Evolutionary conservation across 306 rosid genomes (phyloP).

Genomic region (Lotus japonicus): DNA sequence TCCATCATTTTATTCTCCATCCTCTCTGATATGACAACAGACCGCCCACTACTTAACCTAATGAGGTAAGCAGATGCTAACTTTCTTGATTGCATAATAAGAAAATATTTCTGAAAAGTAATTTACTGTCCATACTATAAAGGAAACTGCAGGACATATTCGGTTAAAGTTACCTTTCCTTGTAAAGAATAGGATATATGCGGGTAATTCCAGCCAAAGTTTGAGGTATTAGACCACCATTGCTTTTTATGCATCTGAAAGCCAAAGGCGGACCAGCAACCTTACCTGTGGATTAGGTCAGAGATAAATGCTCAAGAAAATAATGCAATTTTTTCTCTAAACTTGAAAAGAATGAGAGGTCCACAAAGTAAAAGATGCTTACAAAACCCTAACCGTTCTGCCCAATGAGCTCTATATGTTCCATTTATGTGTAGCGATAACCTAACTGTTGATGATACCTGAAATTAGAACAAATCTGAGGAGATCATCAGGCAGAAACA

Average conservation of each 20-base stretch:
- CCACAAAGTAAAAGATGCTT: slow-evolving; percentile 27
- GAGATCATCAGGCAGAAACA: slow-evolving; percentile 3
- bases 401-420: slow-evolving; percentile 92
- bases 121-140: background rate
- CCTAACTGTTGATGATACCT: slow-evolving; percentile 57
- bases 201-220: slow-evolving; percentile 78
- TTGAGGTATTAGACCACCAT: slow-evolving; percentile 76
- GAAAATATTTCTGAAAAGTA: slow-evolving; percentile 4
- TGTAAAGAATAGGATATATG: slow-evolving; percentile 78
- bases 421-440: slow-evolving; percentile 81
- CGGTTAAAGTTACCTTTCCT: slow-evolving; percentile 56
- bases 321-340: slow-evolving; percentile 7
- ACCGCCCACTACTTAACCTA: slow-evolving; percentile 65
- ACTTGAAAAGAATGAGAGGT: slow-evolving; percentile 16
- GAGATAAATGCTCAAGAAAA: slow-evolving; percentile 20
- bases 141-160: background rate
- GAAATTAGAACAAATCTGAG: slow-evolving; percentile 34
- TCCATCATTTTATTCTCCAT: slow-evolving; percentile 56
- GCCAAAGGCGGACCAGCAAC: slow-evolving; percentile 70
- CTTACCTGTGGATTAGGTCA: slow-evolving; percentile 45
- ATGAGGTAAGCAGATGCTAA: slow-evolving; percentile 3
- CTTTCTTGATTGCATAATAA: slow-evolving; percentile 15
- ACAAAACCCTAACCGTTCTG: slow-evolving; percentile 79
- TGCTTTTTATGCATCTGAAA: slow-evolving; percentile 68
- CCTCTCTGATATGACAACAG: slow-evolving; percentile 80